Evolutionary conservation across 2,329 filamentous ascomycete genomes (phyloP).

Genomic region (Pseudogymnoascus sp.): DNA sequence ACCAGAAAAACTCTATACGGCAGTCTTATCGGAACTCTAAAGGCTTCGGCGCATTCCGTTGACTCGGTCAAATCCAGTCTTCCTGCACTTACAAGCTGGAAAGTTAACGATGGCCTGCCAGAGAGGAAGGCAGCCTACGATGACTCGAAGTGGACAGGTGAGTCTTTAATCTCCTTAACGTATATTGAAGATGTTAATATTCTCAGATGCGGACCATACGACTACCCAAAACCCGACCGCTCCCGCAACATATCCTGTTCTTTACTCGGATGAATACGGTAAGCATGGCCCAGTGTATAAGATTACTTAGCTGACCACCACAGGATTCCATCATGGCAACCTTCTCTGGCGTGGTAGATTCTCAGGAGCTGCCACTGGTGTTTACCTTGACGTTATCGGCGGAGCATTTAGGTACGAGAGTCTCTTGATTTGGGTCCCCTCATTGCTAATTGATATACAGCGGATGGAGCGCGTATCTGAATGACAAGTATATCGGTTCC

Average conservation of each 20-base stretch:
- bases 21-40: conserved; percentile 32
- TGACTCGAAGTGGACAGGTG: conserved; percentile 34
- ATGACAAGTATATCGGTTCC: conserved; percentile 49
- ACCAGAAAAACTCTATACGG: conserved; percentile 25
- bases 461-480: conserved; percentile 34
- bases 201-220: conserved; percentile 33
- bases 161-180: conserved; percentile 1
- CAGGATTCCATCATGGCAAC: conserved; percentile 36
- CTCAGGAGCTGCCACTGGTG: conserved; percentile 24
- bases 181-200: conserved; percentile 2
- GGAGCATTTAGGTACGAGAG: conserved; percentile 15
- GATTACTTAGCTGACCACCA: neutral
- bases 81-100: conserved; percentile 25
- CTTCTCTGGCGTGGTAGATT: conserved; percentile 41
- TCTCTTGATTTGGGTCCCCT: neutral
- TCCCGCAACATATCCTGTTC: conserved; percentile 37
- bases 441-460: conserved; percentile 11
- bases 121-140: conserved; percentile 35
- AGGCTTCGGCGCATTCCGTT: conserved; percentile 18
- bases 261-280: conserved; percentile 40
- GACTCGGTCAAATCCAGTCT: conserved; percentile 15
- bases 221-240: conserved; percentile 34
- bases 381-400: conserved; percentile 21
- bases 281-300: neutral
- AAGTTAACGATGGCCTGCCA: conserved; percentile 37